Conservation (phyloP, 805 yeast species). For the Candida silvicultrix region DNA sequence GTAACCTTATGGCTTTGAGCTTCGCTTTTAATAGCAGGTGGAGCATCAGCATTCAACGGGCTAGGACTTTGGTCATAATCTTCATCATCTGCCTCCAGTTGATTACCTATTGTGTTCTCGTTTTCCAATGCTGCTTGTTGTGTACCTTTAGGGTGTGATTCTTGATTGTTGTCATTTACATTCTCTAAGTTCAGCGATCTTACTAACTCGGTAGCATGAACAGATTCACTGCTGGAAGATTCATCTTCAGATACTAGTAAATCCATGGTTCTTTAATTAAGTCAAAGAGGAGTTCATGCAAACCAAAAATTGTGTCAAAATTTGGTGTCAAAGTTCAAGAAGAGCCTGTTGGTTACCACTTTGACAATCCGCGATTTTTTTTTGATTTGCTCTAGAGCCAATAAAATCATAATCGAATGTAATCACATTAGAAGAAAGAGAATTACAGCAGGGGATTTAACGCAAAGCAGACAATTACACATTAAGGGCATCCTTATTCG, state of each 20-base stretch:
- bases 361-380: not conserved
- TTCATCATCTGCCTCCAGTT: not conserved
- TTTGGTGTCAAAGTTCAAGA: not conserved
- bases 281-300: not conserved
- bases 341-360: too few species aligned
- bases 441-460: too few species aligned
- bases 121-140: not conserved
- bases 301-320: not conserved
- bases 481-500: too few species aligned
- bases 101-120: not conserved
- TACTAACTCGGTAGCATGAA: constrained; percentile 4
- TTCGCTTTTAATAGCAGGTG: constrained; percentile 14
- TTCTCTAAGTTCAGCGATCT: not conserved
- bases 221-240: constrained; percentile 13
- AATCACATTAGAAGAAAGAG: not conserved
- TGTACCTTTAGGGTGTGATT: not conserved
- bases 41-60: not conserved
- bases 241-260: constrained; percentile 20
- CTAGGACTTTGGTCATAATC: not conserved
- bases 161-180: not conserved
- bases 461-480: too few species aligned
- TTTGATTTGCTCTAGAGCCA: not conserved
- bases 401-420: not conserved
- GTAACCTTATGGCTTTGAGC: constrained; percentile 15
- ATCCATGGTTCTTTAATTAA: constrained; percentile 1